Evolutionary conservation across 2,329 filamentous ascomycete species (phyloP), one percentile per base, ranked within the genome.

Genomic region (Cladophialophora bantiana): DNA sequence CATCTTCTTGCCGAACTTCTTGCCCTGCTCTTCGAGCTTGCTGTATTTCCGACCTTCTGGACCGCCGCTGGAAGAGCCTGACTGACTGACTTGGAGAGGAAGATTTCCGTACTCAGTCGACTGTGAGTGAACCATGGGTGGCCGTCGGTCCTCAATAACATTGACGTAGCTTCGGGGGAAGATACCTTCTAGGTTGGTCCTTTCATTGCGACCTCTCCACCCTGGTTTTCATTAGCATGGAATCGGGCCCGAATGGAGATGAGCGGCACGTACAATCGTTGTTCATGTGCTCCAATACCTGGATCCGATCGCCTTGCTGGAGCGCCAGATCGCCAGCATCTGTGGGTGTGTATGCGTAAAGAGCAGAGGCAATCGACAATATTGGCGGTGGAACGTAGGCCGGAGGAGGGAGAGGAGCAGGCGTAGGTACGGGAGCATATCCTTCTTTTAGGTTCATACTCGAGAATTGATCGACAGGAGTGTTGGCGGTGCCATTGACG

Each of bases 1-100:
- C 75, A 94, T 78, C 84, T 97, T 98, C 87, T 96, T 96, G 72
- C 94, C 94, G 79, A 97, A 91, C 82, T 97, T 97, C 88, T 97
- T 97, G 64, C 92, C 93, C 64, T 89, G 86, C 79, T 92, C 85
- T 70, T 88, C 85, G 15, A 89, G 82, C 82, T 95, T 95, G 76
- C 83, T 84, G 7, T 79, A 80, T 73, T 77, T 81, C 72, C 80
- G 82, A 67, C 77, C 81, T 35, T 73, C 77, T 67, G 77, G 77
- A 70, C 72, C 74, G 64, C 80, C 77, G n/a, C 15, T 56, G 35
- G 40, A 54, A 62, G 83, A 84, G 59, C 82, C 82, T 50, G 74
- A 73, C 74, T 92, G 84, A 42, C 88, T 87, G 2, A 95, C 86
- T 53, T 91, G 91, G 80, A 95, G 86, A 66, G 93, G 93, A 80